phyloP scores from a whole-genome alignment of 257 asterid species.

The Linderniella brevidens region DNA sequence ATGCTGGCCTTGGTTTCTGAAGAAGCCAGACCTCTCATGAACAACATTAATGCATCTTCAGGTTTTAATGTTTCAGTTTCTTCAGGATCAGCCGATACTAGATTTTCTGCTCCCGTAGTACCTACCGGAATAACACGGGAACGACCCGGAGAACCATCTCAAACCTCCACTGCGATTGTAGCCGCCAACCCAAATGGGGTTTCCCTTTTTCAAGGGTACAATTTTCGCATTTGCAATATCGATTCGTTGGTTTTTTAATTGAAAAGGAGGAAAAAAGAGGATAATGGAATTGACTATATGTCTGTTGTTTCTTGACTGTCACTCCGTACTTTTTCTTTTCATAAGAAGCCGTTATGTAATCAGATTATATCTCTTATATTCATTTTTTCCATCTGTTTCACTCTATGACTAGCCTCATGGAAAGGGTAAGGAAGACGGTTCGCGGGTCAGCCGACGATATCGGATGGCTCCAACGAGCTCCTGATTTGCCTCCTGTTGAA shows the following conservation, averaged over 20 bases:
- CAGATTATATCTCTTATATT: background rate
- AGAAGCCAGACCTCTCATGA: slow-evolving; percentile 20
- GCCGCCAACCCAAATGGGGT: slow-evolving; percentile 37
- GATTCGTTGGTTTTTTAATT: background rate
- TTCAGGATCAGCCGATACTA: slow-evolving; percentile 20
- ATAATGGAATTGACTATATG: background rate
- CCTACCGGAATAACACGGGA: slow-evolving; percentile 33
- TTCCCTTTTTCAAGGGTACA: slow-evolving; percentile 75
- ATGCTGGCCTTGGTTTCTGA: slow-evolving; percentile 51
- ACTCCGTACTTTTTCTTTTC: background rate
- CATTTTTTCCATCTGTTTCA: slow-evolving; percentile 5
- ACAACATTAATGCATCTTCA: slow-evolving; percentile 18
- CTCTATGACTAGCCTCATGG: slow-evolving; percentile 25
- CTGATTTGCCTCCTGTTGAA: slow-evolving; percentile 81
- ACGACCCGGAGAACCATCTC: slow-evolving; percentile 22
- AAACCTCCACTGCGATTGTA: slow-evolving; percentile 20
- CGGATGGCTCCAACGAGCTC: slow-evolving; percentile 72
- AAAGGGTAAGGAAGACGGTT: slow-evolving; percentile 72
- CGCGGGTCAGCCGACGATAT: slow-evolving; percentile 96
- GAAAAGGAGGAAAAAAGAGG: background rate
- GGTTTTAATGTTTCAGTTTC: slow-evolving; percentile 23
- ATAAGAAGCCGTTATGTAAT: slow-evolving; percentile 4
- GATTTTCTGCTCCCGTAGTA: slow-evolving; percentile 40
- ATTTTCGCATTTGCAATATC: slow-evolving; percentile 4
- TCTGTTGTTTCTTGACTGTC: slow-evolving; percentile 1